phyloP scores from a whole-genome alignment of 2,329 filamentous ascomycete species.

The Nigrospora oryzae region DNA sequence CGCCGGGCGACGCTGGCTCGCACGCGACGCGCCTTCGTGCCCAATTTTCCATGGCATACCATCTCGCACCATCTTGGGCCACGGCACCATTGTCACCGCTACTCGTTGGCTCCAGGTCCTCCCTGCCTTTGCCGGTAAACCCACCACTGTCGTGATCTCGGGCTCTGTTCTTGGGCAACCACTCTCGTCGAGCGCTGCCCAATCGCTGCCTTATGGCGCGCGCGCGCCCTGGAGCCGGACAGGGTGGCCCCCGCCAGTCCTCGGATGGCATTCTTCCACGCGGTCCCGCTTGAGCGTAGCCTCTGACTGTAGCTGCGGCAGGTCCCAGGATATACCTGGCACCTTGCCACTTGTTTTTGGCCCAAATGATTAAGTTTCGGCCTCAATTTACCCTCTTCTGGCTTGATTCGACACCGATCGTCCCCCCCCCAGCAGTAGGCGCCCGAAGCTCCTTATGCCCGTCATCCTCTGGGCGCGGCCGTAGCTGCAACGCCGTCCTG shows the following conservation, averaged over 20 bases:
- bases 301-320: conserved; percentile 2
- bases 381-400: too few species aligned
- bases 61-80: neutral
- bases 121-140: neutral
- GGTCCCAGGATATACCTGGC: conserved; percentile 3
- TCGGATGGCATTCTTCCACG: too few species aligned
- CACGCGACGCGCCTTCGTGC: neutral
- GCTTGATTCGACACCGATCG: too few species aligned
- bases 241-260: neutral
- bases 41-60: neutral
- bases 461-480: too few species aligned
- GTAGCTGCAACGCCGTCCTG: too few species aligned
- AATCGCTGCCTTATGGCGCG: conserved; percentile 1
- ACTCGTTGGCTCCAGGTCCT: neutral
- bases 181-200: neutral
- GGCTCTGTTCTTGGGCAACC: neutral
- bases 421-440: too few species aligned
- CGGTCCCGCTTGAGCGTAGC: neutral
- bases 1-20: too few species aligned
- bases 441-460: too few species aligned
- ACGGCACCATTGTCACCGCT: neutral
- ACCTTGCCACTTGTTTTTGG: too few species aligned
- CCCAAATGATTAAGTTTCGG: too few species aligned
- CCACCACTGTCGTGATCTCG: conserved; percentile 1
- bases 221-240: conserved; percentile 1